Percentiles rank a stretch among this genome's conserved stretches.
phyloP scores from a whole-genome alignment of 345 rosid genomes.

The Populus pruinosa region DNA sequence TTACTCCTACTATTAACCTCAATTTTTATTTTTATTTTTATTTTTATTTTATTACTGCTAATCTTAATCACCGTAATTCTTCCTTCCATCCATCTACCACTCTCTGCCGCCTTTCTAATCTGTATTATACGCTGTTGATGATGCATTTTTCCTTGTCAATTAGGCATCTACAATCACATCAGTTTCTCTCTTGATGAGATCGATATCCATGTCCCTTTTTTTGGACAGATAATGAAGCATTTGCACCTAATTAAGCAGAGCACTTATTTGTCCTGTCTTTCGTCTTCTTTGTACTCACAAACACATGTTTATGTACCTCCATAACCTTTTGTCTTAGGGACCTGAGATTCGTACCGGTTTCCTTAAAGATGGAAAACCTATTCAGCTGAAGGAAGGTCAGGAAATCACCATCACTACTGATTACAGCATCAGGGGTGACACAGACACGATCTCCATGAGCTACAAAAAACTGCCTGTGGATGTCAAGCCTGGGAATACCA shows the following conservation, averaged over 20 bases:
- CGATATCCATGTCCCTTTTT: neutral
- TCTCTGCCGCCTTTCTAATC: no score
- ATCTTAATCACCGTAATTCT: no score
- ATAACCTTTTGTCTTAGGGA: slow-evolving; percentile 11
- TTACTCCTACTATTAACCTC: no score
- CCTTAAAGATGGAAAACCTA: slow-evolving; percentile 27
- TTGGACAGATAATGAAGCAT: no score
- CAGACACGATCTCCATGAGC: slow-evolving; percentile 78
- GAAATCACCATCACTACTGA: slow-evolving; percentile 60
- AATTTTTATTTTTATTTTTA: no score
- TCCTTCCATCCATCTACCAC: no score
- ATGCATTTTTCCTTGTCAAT: no score
- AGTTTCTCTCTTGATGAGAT: neutral
- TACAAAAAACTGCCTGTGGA: slow-evolving; percentile 78
- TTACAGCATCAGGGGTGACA: slow-evolving; percentile 64
- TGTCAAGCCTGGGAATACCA: slow-evolving; percentile 67
- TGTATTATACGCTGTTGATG: no score
- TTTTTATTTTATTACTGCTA: no score
- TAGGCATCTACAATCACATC: no score
- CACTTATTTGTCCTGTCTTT: neutral
- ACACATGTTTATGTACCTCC: neutral
- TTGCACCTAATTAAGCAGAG: no score
- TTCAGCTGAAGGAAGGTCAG: slow-evolving; percentile 33
- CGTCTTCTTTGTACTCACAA: neutral
- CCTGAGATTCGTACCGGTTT: slow-evolving; percentile 38